Evolutionary conservation across 805 yeast genomes (phyloP), one percentile per base, ranked within the genome.

Genomic region (Nakazawaea ernobii): DNA sequence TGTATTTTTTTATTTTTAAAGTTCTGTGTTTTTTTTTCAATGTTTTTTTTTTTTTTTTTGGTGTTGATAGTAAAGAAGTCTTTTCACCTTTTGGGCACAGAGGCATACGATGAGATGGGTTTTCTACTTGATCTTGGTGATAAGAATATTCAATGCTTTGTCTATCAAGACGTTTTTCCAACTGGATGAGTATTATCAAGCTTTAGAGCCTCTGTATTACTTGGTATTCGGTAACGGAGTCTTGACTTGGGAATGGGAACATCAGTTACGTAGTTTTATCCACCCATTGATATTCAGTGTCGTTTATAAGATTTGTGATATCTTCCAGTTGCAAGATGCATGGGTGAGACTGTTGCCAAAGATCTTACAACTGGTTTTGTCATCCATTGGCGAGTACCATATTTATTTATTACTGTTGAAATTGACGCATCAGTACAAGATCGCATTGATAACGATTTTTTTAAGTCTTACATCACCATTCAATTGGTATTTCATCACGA

Each of bases 171-270:
- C 98, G 0, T 94, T 80, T 60, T 94, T 94, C 66, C 99, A 94
- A 62, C 92, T 99, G 0, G 99, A 94, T 63, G 99, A 94, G 64
- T 94, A 74, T 65, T 94, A 84, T 81, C 99, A 94, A 65, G 73
- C 91, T 0, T 67, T 94, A 44, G 99, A 94, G 58, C 96, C 97
- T 0, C 99, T 98, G 0, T 96, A 90, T 62, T 49, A 58, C 4
- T 67, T 73, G 33, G 84, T 84, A 0, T 89, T 73, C 61, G 91
- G 94, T 1, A 84, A 82, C 52, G 99, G 99, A 0, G 78, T 79
- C 55, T 60, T 80, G 33, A 89, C 98, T 0, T 94, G 99, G 99
- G 99, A 94, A 65, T 94, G 99, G 99, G 61, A 66, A 24, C 69
- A 73, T 42, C 83, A 82, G 0, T 65, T 94, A 4, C 66, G 99